Evolutionary conservation across 257 asterid species (phyloP).

Genomic region (Vinca minor): DNA sequence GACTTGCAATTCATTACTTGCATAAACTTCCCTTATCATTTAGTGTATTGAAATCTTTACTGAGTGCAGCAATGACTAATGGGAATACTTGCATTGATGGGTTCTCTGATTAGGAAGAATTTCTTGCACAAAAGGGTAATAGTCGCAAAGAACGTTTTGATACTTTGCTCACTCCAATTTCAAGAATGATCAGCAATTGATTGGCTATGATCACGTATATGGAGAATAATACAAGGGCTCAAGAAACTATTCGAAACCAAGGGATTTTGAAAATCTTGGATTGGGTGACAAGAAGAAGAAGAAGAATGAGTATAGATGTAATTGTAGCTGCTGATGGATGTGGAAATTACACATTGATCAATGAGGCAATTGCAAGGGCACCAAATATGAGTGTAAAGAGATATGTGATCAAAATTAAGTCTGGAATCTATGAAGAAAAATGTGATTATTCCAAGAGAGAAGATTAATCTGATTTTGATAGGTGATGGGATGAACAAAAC

Average conservation of each 20-base stretch:
- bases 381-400: constrained; percentile 33
- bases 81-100: constrained; percentile 66
- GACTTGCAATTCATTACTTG: constrained; percentile 29
- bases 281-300: constrained; percentile 9
- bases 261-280: constrained; percentile 17
- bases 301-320: constrained; percentile 20
- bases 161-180: constrained; percentile 38
- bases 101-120: constrained; percentile 41
- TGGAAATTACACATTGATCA: constrained; percentile 29
- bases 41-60: constrained; percentile 40
- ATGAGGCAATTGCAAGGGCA: constrained; percentile 42
- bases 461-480: constrained; percentile 41
- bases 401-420: constrained; percentile 33
- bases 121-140: constrained; percentile 16
- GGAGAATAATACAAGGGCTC: constrained; percentile 23
- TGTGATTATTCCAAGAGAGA: constrained; percentile 49
- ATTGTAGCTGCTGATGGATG: constrained; percentile 38
- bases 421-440: constrained; percentile 50
- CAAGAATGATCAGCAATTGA: constrained; percentile 52
- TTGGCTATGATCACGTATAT: constrained; percentile 43
- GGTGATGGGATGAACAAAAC: constrained; percentile 67
- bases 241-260: constrained; percentile 23
- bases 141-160: constrained; percentile 26
- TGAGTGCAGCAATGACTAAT: constrained; percentile 69
- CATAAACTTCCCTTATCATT: constrained; percentile 24